Conservation (phyloP, 345 rosid species). For the Gossypium stocksii region DNA sequence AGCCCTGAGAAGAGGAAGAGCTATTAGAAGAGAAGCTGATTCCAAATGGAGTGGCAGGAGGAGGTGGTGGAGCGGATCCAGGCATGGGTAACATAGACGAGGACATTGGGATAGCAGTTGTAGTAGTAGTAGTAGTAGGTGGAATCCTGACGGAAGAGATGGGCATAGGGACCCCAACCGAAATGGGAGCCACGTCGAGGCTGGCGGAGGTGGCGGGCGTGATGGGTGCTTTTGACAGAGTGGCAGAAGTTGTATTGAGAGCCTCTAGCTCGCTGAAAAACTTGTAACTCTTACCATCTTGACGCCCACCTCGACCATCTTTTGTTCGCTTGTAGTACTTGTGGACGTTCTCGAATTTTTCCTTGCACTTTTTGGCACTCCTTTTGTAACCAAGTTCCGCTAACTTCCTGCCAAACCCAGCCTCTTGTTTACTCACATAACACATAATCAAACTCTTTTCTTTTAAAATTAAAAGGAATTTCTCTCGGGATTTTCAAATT, state of each 20-base stretch:
- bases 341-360: conserved; percentile 92
- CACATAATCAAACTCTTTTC: neutral
- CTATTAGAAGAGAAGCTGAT: conserved; percentile 59
- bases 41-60: conserved; percentile 23
- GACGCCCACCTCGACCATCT: conserved; percentile 79
- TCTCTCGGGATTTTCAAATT: conserved; percentile 53
- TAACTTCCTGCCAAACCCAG: conserved; percentile 57
- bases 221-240: conserved; percentile 11
- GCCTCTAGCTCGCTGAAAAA: conserved; percentile 86
- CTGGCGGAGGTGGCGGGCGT: conserved; percentile 10
- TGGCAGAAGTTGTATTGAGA: conserved; percentile 36
- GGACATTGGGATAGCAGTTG: conserved; percentile 3
- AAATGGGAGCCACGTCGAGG: conserved; percentile 39
- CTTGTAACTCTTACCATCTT: conserved; percentile 80
- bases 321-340: conserved; percentile 90
- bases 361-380: conserved; percentile 86
- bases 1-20: conserved; percentile 53
- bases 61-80: conserved; percentile 18
- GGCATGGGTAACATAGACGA: conserved; percentile 21
- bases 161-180: conserved; percentile 47
- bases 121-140: conserved; percentile 10
- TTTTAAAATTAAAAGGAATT: neutral
- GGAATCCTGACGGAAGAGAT: conserved; percentile 27
- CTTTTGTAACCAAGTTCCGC: conserved; percentile 72
- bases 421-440: neutral